Conservation (phyloP, 1,284 basidiomycete genomes). For the Austroboletus novae-zelandiae region DNA sequence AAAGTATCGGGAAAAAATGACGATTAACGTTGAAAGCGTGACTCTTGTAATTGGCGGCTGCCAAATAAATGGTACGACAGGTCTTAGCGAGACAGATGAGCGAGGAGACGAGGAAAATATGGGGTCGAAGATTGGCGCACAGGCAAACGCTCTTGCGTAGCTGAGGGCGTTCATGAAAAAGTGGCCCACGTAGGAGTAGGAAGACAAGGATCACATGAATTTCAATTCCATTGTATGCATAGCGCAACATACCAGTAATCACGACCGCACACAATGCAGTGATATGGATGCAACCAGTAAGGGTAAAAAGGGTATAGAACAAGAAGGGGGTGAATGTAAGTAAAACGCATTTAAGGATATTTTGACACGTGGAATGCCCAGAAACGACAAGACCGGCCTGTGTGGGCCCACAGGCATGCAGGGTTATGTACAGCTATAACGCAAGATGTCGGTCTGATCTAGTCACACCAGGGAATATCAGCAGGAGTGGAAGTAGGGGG, state of each 20-base stretch:
- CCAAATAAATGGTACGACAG: conserved; percentile 11
- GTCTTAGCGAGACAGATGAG: conserved; percentile 16
- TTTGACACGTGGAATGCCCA: background rate
- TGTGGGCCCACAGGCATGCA: conserved; percentile 14
- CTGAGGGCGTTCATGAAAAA: background rate
- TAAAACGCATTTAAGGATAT: conserved; percentile 5
- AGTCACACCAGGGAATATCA: conserved; percentile 61
- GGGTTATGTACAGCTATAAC: conserved; percentile 1
- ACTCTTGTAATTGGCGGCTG: conserved; percentile 6
- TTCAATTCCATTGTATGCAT: conserved; percentile 20
- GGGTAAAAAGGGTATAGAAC: conserved; percentile 26
- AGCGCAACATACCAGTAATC: conserved; percentile 26
- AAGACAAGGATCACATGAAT: conserved; percentile 11
- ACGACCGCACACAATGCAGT: conserved; percentile 23
- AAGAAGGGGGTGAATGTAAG: conserved; percentile 5
- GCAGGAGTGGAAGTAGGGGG: conserved; percentile 37
- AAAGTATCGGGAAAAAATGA: conserved; percentile 25
- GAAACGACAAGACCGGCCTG: conserved; percentile 30
- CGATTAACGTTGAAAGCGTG: conserved; percentile 27
- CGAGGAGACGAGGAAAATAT: conserved; percentile 17
- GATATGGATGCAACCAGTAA: conserved; percentile 7
- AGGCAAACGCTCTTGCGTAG: conserved; percentile 8
- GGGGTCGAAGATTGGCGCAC: conserved; percentile 21
- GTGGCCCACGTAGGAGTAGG: too few species aligned
- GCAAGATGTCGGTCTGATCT: conserved; percentile 17